Base-by-base conservation (phyloP, 768 basidiomycete genomes). In the Leccinum aurantiacum region DNA sequence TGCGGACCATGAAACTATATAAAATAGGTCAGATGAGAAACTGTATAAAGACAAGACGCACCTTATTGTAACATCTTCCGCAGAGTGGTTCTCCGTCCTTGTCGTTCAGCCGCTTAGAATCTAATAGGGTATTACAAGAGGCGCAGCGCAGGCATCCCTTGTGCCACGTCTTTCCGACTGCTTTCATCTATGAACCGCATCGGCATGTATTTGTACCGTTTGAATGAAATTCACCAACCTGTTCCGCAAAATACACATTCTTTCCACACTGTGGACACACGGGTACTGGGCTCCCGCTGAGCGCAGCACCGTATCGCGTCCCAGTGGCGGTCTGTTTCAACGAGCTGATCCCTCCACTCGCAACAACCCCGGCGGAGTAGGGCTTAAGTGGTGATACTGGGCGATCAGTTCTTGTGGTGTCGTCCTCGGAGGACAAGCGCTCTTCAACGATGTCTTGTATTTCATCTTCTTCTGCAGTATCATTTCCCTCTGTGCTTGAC, bases 221-320 rank as follows among this genome's bases (percentile, higher is more conserved):
- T 25, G 19, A n/a, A 15, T 48, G 35, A 58, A 2, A 9, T 53
- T n/a, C 25, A 62, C 66, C n/a, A 49, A 86, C 90, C 82, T 91
- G 90, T 71, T 93, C 91, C 15, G 91, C 91, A 68, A 93, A 93
- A 75, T 90, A 94, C 11, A 94, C 91, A 54, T 81, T 87, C 79
- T 89, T 85, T 44, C 77, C 78, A 63, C 91, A 94, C 57, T 80
- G 79, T 9, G 86, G 84, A 65, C 91, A 94, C n/a, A 69, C 68
- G 22, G 90, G 88, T 8, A 84, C 73, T 11, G 77, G 76, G 5
- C 77, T 77, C 25, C 77, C 76, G 6, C 75, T 72, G 10, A 89
- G 75, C 0, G 83, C 86, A 15, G 75, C 74, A 11, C 89, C 87
- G 65, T 89, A 90, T 27, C 87, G 79, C 17, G 85, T 86, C 27